Conservation (phyloP, 2,329 filamentous ascomycete genomes). For the Tolypocladium guangdongense region DNA sequence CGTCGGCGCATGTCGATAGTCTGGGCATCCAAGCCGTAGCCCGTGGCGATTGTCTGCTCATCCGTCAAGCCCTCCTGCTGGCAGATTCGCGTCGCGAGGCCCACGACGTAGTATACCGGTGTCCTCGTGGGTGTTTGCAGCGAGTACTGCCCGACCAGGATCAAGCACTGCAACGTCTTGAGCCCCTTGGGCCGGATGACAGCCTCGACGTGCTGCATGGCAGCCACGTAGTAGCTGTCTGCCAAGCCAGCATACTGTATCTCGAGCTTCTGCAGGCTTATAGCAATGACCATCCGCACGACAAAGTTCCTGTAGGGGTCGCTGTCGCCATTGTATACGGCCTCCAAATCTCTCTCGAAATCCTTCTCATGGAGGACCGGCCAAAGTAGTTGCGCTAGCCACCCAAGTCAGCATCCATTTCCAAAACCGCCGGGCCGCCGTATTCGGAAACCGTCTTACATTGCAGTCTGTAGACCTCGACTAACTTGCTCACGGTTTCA, state of each 20-base stretch:
- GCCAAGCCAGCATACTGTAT: conserved; percentile 84
- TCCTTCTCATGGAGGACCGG: conserved; percentile 77
- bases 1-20: conserved; percentile 84
- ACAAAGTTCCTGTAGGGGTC: conserved; percentile 84
- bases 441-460: conserved; percentile 34
- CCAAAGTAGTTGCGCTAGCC: conserved; percentile 71
- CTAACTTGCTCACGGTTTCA: conserved; percentile 62
- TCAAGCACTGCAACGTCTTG: conserved; percentile 80
- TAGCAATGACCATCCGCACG: conserved; percentile 83
- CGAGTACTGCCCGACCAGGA: conserved; percentile 83
- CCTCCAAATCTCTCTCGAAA: conserved; percentile 65
- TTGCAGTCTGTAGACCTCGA: conserved; percentile 80
- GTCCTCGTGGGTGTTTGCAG: conserved; percentile 84
- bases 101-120: conserved; percentile 87
- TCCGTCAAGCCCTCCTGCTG: conserved; percentile 82
- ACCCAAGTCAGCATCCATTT: conserved; percentile 5
- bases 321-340: conserved; percentile 64
- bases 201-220: conserved; percentile 72
- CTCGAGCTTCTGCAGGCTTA: conserved; percentile 87
- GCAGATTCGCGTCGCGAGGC: conserved; percentile 75
- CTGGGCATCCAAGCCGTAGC: conserved; percentile 53
- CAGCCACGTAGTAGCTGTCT: conserved; percentile 89
- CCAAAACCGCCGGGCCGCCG: background rate
- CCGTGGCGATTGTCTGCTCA: conserved; percentile 71
- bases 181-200: conserved; percentile 83